Percentiles rank a stretch among this genome's conserved stretches.
phyloP scores from a whole-genome alignment of 495 filamentous ascomycete species.

The Daldinia caldariorum region DNA sequence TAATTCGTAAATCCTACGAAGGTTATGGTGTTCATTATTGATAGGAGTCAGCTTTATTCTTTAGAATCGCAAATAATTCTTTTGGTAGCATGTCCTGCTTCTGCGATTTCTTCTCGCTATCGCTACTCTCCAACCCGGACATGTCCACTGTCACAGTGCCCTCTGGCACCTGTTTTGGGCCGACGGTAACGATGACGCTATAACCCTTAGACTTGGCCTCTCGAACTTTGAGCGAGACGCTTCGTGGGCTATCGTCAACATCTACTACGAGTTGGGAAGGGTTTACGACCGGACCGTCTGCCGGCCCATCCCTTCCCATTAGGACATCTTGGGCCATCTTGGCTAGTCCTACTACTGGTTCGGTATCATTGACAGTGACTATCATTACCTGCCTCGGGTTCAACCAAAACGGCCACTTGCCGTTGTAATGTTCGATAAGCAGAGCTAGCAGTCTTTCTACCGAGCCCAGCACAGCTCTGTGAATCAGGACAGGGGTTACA shows the following conservation, averaged over 20 bases:
- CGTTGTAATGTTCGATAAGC: conserved; percentile 84
- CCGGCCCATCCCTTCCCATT: conserved; percentile 53
- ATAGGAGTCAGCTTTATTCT: conserved; percentile 48
- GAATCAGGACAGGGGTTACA: conserved; percentile 83
- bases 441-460: conserved; percentile 88
- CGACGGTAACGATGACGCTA: conserved; percentile 77
- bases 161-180: conserved; percentile 61
- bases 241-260: conserved; percentile 70
- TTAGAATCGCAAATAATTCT: conserved; percentile 49
- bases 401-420: conserved; percentile 91
- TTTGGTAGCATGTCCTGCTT: conserved; percentile 48
- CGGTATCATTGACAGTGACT: conserved; percentile 75
- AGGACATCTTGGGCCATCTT: conserved; percentile 56
- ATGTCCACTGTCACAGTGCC: conserved; percentile 51
- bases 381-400: conserved; percentile 84
- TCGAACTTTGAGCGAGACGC: conserved; percentile 72
- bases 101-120: conserved; percentile 21
- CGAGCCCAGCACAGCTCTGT: conserved; percentile 87
- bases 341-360: conserved; percentile 67
- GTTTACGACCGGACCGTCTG: conserved; percentile 50
- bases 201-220: conserved; percentile 79
- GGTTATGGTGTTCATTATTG: conserved; percentile 34
- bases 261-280: conserved; percentile 72
- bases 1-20: conserved; percentile 15
- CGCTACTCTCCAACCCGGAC: conserved; percentile 30